Base-by-base conservation (phyloP, 2,329 filamentous ascomycete species). In the Kalaharituber pfeilii region DNA sequence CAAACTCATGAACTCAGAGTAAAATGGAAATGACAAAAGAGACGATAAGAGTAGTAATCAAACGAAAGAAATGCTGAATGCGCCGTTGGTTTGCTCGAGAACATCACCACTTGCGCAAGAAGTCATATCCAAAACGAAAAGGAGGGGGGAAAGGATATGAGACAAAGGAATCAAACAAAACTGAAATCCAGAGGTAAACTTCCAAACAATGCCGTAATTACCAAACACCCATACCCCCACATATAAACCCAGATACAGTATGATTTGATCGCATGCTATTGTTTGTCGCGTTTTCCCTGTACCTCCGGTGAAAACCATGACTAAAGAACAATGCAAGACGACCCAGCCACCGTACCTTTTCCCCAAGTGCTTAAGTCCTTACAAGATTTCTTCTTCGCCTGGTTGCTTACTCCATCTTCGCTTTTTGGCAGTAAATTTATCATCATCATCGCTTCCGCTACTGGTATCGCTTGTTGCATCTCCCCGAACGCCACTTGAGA, bases 381-480 rank as follows among this genome's bases (percentile, higher is more conserved):
- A 57, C 52, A 60, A 49, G 18, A 60, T 59, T 44, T 59, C 57
- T 29, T 58, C 57, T 42, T 59, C 57, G 52, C 55, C 51, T 3
- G 22, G 13, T 18, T 15, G 42, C 42, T 47, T 47, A 22, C 42
- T 47, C 42, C 42, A 47, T 22, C 42, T 47, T 25, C 42, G 42
- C 42, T 47, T 47, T 25, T 47, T 47, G 13, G 42, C 3, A 22
- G 42, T 20, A 11, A 47, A 47, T 22, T 15, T 47, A 47, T 47
- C 42, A 25, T 47, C 42, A 9, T 36, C 30, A 4, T 25, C 24
- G 22, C 42, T 25, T 22, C 15, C 24, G 42, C 42, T 47, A 22
- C 42, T 47, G 11, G 42, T 22, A 39, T 8, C 33, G 25, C 22
- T 47, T 1, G 22, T 13, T 2, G n/a, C 4, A 5, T 22, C 5